Evolutionary conservation across 139 green algal genomes (phyloP), one percentile per base, ranked within the genome.

Genomic region (Chlamydomonas incerta): DNA sequence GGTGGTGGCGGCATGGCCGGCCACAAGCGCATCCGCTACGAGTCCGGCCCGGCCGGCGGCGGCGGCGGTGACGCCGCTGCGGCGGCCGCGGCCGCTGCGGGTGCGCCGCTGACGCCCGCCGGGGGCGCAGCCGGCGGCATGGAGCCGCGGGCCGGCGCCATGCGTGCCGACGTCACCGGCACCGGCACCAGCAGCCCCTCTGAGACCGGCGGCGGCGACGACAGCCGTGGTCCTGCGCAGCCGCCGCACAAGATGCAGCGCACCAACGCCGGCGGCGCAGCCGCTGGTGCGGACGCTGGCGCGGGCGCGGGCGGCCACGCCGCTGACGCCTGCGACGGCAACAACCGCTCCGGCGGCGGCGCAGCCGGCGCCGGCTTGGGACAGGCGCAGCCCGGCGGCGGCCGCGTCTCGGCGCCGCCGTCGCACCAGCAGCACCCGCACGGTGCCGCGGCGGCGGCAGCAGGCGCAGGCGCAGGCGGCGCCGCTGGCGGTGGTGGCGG

Each of bases 171-270:
- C 41, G 41, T 5, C 41, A 50, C 41, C 41, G 41, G 41, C 41
- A 50, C 41, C 41, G 41, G 41, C 41, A 50, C 41, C 41, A 37
- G 58, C 75, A 31, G 26, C 58, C 13, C 62, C 17, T 28, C 57
- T 15, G 41, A 47, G 31, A 10, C 11, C 11, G 74, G 34, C 23
- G 55, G 29, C 29, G 46, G 17, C 47, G 72, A 46, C 46, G 34
- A 28, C 28, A 10, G 17, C 46, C 29, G 28, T 28, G 31, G 35
- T 0, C 6, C 41, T 5, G 41, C 41, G 41, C 41, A 50, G 41
- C 31, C 24, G 66, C 79, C 79, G 55, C 1, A 37, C n/a, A 85
- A 85, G 67, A 66, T 31, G 15, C 63, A 41, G 15, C 77, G 77
- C 21, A 74, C 63, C 6, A 46, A 26, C 21, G 0, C 23, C 31